Base-by-base conservation (phyloP, 805 yeast species). In the Ogataea paraovalis region DNA sequence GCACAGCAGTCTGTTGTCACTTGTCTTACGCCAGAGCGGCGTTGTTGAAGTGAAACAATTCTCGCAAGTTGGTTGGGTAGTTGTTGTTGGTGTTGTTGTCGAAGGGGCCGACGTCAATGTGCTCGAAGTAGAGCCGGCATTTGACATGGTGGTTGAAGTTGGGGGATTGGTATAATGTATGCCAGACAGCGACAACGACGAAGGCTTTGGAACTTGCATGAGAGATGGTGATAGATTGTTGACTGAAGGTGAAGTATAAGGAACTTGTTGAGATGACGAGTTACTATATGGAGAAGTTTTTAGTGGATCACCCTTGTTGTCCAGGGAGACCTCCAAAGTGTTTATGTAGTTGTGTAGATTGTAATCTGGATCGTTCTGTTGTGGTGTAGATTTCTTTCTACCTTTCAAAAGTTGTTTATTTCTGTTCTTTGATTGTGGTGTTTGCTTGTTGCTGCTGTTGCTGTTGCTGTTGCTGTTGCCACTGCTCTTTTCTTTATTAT, bases 1-100 rank as follows among this genome's bases (percentile, higher is more conserved):
- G 64, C 97, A 91, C 38, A 91, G 75, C 33, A 90, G 87, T 57
- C 82, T 79, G 25, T 91, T 92, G 21, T 87, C 82, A 55, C 88
- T 95, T 9, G 70, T 66, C 54, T 96, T 77, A 61, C 97, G 78
- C 97, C 97, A 91, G 16, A 91, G 73, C 1, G 97, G 97, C 2
- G 97, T 91, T 4, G 95, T 89, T 37, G 90, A 83, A 1, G 97
- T 91, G 58, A 83, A 78, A 68, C 97, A 91, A 66, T 91, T 91
- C 57, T 85, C 87, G 65, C 97, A 91, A 25, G 91, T 54, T 42
- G 64, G 61, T 39, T 57, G 56, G 33, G 52, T n/a, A 14, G 48
- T 42, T 12, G 51, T 19, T 12, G 52, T 47, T 16, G 48, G 40
- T 7, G 44, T 45, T 7, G 38, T 3, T 6, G 18, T 28, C 12